These are phyloP conservation scores for Glycine tomentella DNA, from an alignment of 306 rosid species.

Conservation along the genomic window DNA sequence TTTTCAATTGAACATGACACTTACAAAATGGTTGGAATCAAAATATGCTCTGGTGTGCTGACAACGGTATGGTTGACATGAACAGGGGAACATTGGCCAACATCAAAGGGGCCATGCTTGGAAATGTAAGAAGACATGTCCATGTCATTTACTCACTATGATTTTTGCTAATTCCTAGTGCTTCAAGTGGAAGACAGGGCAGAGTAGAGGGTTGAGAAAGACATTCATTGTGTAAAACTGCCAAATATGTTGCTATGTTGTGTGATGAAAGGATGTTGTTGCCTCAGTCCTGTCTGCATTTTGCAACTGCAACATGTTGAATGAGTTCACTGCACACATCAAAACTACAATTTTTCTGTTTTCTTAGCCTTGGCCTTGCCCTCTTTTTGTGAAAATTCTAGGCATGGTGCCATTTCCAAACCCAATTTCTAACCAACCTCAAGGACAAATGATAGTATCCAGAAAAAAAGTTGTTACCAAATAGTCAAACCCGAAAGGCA, in stretches of 20 bases:
- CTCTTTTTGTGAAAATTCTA: constrained; percentile 15
- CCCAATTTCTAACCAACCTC: neutral
- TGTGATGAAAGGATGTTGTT: constrained; percentile 16
- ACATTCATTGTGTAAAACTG: constrained; percentile 34
- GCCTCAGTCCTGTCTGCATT: constrained; percentile 28
- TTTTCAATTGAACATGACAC: constrained; percentile 51
- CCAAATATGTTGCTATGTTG: constrained; percentile 43
- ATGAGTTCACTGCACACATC: constrained; percentile 9
- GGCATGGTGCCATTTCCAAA: neutral
- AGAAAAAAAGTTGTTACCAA: neutral
- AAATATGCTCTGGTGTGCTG: constrained; percentile 40
- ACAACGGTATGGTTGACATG: constrained; percentile 28
- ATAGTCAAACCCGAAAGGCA: constrained; percentile 36
- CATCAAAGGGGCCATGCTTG: constrained; percentile 42
- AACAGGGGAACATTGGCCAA: constrained; percentile 43
- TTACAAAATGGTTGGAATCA: no score
- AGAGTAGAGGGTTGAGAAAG: constrained; percentile 44
- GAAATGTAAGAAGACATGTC: constrained; percentile 43
- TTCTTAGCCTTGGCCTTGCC: constrained; percentile 5
- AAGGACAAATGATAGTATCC: constrained; percentile 12
- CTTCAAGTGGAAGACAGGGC: constrained; percentile 39
- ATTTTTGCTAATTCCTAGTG: constrained; percentile 23
- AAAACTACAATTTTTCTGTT: constrained; percentile 17
- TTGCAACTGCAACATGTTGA: constrained; percentile 38
- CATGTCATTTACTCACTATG: constrained; percentile 38